Evolutionary conservation across 352 stramenopile species (phyloP), one percentile per base, ranked within the genome.

Genomic region (Globisporangium carolinianum): DNA sequence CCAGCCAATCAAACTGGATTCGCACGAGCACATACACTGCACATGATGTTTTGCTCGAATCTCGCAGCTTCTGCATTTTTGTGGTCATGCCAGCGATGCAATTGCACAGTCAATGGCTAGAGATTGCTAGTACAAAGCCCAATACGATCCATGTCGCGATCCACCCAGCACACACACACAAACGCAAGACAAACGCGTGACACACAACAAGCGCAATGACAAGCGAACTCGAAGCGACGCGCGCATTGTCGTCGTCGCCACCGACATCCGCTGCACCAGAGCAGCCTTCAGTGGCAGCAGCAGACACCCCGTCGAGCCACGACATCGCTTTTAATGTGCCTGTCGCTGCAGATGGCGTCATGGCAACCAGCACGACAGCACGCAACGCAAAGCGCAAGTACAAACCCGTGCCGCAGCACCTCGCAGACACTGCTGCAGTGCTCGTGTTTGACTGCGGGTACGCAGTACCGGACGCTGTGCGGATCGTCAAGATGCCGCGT

Each of bases 401-500:
- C 45, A 49, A n/a, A 17, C 17, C 45, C 17, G 45, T 49, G 45
- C 45, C 45, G 45, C 45, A 49, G n/a, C 45, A 49, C 8, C 18
- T 49, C 7, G 45, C 45, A 32, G 45, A 49, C n/a, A 24, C 45
- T 7, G 45, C 45, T 14, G 45, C 45, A 12, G 45, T 49, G 45
- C 45, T 49, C 2, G 45, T 49, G 14, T 49, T 49, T 49, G 45
- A 49, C 45, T 49, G 45, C 45, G 45, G 45, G 3, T 49, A 49
- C 10, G 45, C 45, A 4, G 15, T 49, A 3, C 45, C 45, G 3
- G 45, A 49, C 15, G 45, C 45, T 5, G 45, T 49, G 15, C 45
- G 45, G 14, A 49, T 49, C 24, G 45, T 49, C 45, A 49, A 49
- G 45, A 49, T 49, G 45, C 45, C 45, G 45, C 45, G 45, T 6